Base-by-base conservation (phyloP, 2,329 filamentous ascomycete genomes). In the Reticulascus tulasneorum region DNA sequence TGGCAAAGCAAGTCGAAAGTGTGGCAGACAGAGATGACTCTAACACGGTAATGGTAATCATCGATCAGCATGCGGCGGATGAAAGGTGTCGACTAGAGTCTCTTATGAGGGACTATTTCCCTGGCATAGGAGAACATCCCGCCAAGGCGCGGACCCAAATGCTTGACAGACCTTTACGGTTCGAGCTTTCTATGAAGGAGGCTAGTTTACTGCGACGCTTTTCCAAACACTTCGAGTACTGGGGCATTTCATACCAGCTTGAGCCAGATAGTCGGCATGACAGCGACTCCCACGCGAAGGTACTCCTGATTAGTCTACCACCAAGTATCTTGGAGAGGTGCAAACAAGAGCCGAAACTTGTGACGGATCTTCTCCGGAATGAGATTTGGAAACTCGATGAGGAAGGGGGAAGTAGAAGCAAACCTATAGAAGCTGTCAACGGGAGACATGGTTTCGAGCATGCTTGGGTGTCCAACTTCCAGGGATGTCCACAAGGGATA, bases 21-120 rank as follows among this genome's bases (percentile, higher is more conserved):
- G 6, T 6, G 12, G 7, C 28, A 28, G 18, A 40, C 24, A 12
- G 25, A 6, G 21, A 24, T 6, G 21, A 27, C 11, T n/a, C 19
- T 4, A 41, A 31, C 71, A 27, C 66, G 84, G 22, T 79, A 2
- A 63, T 97, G 5, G 71, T 94, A 1, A 67, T 96, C 24, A 73
- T 96, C 6, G 93, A 98, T 52, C 93, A 98, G 53, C 93, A 98
- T 55, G 93, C 93, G 1, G 93, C 90, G 4, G 91, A 96, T 55
- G 93, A 98, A 63, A 76, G 93, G 29, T 80, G 85, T 44, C 80
- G 82, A 2, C 75, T 97, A 2, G 93, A 98, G 54, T 55, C 59
- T 0, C 68, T 98, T 1, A 79, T 94, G 55, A 48, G 49, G 1
- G 47, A 46, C 6, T 79, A 77, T 37, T 79, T 79, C 44, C n/a